phyloP scores from a whole-genome alignment of 495 filamentous ascomycete species.

The Cudoniella acicularis region DNA sequence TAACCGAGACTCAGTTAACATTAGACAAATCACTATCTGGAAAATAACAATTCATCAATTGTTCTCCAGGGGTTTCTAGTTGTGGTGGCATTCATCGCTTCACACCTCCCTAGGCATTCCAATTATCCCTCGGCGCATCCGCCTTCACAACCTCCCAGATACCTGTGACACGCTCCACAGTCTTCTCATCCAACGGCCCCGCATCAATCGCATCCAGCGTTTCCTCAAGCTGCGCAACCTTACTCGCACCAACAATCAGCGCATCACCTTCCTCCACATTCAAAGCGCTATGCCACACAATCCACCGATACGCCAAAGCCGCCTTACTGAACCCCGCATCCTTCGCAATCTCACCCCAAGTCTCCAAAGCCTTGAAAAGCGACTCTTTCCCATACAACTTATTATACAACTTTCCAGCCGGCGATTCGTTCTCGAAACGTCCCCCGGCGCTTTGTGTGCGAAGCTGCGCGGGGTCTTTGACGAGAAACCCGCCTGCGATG shows the following conservation, averaged over 20 bases:
- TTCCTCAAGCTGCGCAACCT: constrained; percentile 43
- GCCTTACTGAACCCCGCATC: constrained; percentile 43
- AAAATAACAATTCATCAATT: no score
- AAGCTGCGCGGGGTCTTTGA: constrained; percentile 33
- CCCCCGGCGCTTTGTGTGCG: constrained; percentile 29
- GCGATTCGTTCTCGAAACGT: constrained; percentile 32
- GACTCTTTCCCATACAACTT: constrained; percentile 40
- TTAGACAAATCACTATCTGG: no score
- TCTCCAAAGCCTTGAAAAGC: constrained; percentile 37
- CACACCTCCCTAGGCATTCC: no score
- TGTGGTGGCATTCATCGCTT: no score
- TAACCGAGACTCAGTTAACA: no score
- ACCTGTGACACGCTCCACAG: constrained; percentile 37
- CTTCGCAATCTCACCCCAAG: constrained; percentile 44
- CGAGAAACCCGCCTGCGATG: constrained; percentile 46
- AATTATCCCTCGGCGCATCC: constrained; percentile 44
- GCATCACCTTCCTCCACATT: constrained; percentile 46
- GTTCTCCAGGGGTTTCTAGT: no score
- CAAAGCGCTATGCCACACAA: constrained; percentile 48
- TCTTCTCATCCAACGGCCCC: constrained; percentile 44
- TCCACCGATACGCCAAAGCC: constrained; percentile 54
- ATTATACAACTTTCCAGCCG: constrained; percentile 33
- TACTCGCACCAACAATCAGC: constrained; percentile 49
- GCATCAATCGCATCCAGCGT: constrained; percentile 42
- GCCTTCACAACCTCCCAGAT: constrained; percentile 48